Evolutionary conservation across 305 asterid species (phyloP).

Genomic region (Solanum hybrid): DNA sequence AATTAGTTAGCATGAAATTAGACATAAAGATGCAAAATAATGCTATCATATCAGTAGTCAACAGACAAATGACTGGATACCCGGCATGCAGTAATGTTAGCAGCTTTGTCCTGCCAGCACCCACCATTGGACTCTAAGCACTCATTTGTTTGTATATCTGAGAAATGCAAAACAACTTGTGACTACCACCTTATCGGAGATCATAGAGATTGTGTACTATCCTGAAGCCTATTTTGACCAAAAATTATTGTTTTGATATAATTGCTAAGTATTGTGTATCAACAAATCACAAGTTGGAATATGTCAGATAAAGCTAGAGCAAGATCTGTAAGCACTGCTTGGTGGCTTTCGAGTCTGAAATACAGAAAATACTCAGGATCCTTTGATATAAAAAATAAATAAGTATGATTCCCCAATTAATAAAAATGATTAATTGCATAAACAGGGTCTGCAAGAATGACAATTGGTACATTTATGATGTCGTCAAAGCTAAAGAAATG

Average conservation of each 20-base stretch:
- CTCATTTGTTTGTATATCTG: conserved; percentile 82
- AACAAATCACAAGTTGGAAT: neutral
- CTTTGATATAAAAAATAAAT: neutral
- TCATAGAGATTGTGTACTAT: neutral
- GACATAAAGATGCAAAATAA: neutral
- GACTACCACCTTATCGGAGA: neutral
- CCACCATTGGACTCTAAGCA: conserved; percentile 90
- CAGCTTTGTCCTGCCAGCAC: conserved; percentile 84
- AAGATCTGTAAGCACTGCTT: neutral
- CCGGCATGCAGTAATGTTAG: conserved; percentile 94
- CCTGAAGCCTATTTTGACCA: neutral
- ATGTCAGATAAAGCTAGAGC: neutral
- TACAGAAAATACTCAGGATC: neutral
- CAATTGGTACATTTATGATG: neutral
- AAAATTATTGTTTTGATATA: neutral
- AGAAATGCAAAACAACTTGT: conserved; percentile 14
- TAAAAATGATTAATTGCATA: neutral
- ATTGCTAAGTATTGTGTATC: neutral
- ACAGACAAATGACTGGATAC: conserved; percentile 19
- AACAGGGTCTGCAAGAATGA: neutral
- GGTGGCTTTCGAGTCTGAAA: neutral
- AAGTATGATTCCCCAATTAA: neutral
- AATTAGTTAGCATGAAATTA: conserved; percentile 8
- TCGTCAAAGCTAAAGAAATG: neutral
- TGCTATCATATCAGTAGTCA: neutral